These are phyloP conservation scores for Aspergillus unguis DNA, from an alignment of 2,329 filamentous ascomycete species.

Conservation along the genomic window DNA sequence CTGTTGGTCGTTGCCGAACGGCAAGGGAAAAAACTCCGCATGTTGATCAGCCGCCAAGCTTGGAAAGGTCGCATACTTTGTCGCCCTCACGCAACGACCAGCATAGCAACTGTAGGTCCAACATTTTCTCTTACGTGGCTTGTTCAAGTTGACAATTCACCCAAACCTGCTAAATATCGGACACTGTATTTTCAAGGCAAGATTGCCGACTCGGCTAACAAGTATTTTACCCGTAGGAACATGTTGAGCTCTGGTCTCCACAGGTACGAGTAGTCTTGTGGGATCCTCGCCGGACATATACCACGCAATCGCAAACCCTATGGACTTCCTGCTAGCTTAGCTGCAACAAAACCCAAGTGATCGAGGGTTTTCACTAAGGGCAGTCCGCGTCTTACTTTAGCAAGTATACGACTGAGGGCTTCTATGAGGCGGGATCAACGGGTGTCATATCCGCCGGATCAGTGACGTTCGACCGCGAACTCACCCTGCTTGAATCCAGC, in stretches of 20 bases:
- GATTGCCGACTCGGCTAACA: not conserved
- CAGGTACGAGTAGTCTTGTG: too few species aligned
- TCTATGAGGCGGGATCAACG: not conserved
- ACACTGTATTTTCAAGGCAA: not conserved
- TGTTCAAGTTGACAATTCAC: not conserved
- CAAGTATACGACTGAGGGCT: too few species aligned
- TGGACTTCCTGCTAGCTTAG: too few species aligned
- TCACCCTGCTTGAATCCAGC: too few species aligned
- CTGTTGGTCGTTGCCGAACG: not conserved
- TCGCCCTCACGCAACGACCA: not conserved
- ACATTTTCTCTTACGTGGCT: constrained; percentile 2
- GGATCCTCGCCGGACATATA: too few species aligned
- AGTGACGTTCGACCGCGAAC: not conserved
- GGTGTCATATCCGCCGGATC: not conserved
- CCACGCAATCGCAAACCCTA: too few species aligned
- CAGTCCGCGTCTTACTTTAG: too few species aligned
- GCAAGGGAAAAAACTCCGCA: not conserved
- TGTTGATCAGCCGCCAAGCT: not conserved
- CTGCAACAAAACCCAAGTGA: too few species aligned
- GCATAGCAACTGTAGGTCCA: not conserved
- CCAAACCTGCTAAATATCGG: too few species aligned
- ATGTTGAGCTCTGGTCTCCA: too few species aligned
- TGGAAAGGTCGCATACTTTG: not conserved
- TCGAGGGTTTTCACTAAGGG: too few species aligned
- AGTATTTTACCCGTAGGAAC: too few species aligned